Percentiles rank a stretch among this genome's conserved stretches.
These are phyloP conservation scores for Candolleomyces aberdarensis DNA, from an alignment of 768 basidiomycete species.

Conservation along the genomic window DNA sequence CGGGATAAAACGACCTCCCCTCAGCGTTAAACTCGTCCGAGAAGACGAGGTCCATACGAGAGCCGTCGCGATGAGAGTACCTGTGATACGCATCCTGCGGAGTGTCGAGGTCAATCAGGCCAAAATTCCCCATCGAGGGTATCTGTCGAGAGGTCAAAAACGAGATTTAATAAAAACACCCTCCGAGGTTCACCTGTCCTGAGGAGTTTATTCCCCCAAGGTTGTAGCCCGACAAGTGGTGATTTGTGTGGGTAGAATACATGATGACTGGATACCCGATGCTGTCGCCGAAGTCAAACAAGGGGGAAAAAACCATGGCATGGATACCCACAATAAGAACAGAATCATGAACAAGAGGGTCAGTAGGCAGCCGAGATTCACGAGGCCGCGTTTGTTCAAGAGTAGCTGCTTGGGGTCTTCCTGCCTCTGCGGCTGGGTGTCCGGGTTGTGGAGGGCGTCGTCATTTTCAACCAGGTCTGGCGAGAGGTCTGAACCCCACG, in stretches of 20 bases:
- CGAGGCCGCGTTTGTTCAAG: constrained; percentile 59
- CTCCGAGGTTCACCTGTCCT: constrained; percentile 46
- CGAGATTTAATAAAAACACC: constrained; percentile 8
- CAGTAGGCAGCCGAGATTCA: constrained; percentile 70
- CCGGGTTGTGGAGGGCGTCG: constrained; percentile 72
- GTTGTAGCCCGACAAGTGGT: constrained; percentile 27
- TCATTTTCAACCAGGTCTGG: constrained; percentile 58
- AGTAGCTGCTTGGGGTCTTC: constrained; percentile 35
- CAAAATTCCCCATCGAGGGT: constrained; percentile 58
- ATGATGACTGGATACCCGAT: constrained; percentile 49
- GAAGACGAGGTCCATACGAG: constrained; percentile 58
- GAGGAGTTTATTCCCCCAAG: constrained; percentile 61
- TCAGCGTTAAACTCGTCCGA: constrained; percentile 80
- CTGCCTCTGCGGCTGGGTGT: constrained; percentile 26
- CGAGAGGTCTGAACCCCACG: constrained; percentile 62
- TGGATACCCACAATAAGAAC: constrained; percentile 55
- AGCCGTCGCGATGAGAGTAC: constrained; percentile 57
- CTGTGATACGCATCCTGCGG: constrained; percentile 54
- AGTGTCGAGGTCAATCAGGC: constrained; percentile 57
- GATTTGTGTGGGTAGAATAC: constrained; percentile 20
- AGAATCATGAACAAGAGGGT: constrained; percentile 47
- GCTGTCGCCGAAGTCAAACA: constrained; percentile 18
- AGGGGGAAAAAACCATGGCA: background rate
- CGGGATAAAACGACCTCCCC: constrained; percentile 75
- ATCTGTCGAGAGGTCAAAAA: constrained; percentile 38